Evolutionary conservation across 345 rosid genomes (phyloP), one percentile per base, ranked within the genome.

Genomic region (Zanthoxylum bungeanum): DNA sequence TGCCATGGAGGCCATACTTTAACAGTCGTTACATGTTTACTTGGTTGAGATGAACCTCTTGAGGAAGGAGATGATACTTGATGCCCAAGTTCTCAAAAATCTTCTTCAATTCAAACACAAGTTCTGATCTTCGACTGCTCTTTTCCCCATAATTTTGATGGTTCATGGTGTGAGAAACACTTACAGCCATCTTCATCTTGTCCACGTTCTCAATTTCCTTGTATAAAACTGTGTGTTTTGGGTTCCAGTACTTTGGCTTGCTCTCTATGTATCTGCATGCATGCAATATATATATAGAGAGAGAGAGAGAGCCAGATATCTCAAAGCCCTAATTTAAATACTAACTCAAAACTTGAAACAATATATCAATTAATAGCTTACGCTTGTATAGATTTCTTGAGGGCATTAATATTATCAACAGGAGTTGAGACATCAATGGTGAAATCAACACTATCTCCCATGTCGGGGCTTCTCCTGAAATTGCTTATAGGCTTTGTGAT

Each of bases 401-500:
- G 85, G 44, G 86, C 84, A 76, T 78, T 81, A 40, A 87, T 71
- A 53, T 66, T 73, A 52, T 87, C 91, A 7, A 73, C 34, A 4
- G 87, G 62, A 64, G 88, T 87, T 6, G 85, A 76, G 66, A 78
- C 66, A 56, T 85, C 85, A 31, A 87, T 78, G 40, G 87, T 67
- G 75, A 87, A 83, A 1, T 87, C 84, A 37, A 87, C 66, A 21
- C 57, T 47, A 19, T 87, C 91, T 1, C 75, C 84, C 91, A 87
- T 85, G 19, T 85, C 88, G 1, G 88, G 88, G 55, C 91, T 87
- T 69, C 91, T 81, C 62, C 83, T 75, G 73, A 81, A 87, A 37
- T 87, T 87, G 79, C 91, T 87, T 46, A 87, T 85, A 0, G 87
- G 81, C 71, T 85, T 91, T n/a, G 83, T 76, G 66, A 85, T 69